Conservation (phyloP, 352 stramenopile genomes). For the Phytophthora lateralis region DNA sequence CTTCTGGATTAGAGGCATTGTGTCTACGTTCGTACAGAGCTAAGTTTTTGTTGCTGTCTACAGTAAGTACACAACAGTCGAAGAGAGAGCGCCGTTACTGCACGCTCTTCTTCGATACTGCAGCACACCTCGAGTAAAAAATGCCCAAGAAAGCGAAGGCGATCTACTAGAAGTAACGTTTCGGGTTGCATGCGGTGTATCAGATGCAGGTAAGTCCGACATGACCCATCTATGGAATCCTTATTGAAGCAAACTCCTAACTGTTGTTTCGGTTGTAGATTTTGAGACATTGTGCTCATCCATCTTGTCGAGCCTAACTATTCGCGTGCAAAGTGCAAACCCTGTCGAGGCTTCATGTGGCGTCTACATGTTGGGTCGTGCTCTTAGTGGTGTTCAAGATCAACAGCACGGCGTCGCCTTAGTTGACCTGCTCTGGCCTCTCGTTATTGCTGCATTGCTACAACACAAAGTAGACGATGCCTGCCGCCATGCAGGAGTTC, state of each 20-base stretch:
- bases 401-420: constrained; percentile 34
- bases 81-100: constrained; percentile 54
- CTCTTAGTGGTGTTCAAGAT: constrained; percentile 54
- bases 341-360: constrained; percentile 31
- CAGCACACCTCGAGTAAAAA: constrained; percentile 16
- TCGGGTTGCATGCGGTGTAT: constrained; percentile 47
- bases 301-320: constrained; percentile 41
- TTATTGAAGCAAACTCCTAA: constrained; percentile 6
- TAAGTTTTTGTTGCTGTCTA: constrained; percentile 12
- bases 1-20: not conserved
- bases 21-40: not conserved
- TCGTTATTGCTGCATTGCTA: constrained; percentile 42
- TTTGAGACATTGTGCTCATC: constrained; percentile 60
- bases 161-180: constrained; percentile 77
- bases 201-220: constrained; percentile 46
- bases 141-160: constrained; percentile 32
- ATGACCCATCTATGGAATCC: not conserved
- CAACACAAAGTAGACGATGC: constrained; percentile 31
- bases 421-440: constrained; percentile 56
- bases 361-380: constrained; percentile 57
- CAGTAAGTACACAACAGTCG: constrained; percentile 68
- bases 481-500: constrained; percentile 44
- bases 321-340: constrained; percentile 39
- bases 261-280: constrained; percentile 33
- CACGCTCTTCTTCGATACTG: constrained; percentile 36